Percentiles rank a stretch among this genome's conserved stretches.
Evolutionary conservation across 768 basidiomycete genomes (phyloP).

Genomic region (Galerina marginata): DNA sequence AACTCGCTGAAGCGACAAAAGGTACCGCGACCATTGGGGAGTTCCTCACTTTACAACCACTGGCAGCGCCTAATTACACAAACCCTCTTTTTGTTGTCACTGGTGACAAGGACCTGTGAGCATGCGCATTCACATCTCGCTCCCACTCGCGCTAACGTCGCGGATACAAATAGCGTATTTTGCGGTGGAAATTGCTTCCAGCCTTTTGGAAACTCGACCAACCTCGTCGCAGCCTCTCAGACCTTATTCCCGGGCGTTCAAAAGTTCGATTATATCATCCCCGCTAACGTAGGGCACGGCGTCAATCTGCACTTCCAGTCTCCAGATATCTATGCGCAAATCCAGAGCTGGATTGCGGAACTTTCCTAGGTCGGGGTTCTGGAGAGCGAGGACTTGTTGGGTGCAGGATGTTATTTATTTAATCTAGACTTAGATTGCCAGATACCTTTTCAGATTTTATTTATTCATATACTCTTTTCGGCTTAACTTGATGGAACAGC

Average conservation of each 20-base stretch:
- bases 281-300: constrained; percentile 24
- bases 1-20: constrained; percentile 14
- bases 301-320: constrained; percentile 23
- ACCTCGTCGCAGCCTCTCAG: constrained; percentile 15
- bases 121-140: not conserved
- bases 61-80: constrained; percentile 17
- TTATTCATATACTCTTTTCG: too few species aligned
- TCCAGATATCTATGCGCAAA: constrained; percentile 12
- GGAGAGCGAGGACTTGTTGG: not conserved
- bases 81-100: constrained; percentile 27
- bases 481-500: too few species aligned
- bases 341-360: constrained; percentile 20
- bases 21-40: constrained; percentile 26
- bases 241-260: constrained; percentile 14
- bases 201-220: not conserved
- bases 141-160: not conserved
- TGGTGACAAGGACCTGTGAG: constrained; percentile 29
- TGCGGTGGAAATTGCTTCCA: constrained; percentile 27
- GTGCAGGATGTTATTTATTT: too few species aligned
- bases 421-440: too few species aligned
- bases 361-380: not conserved
- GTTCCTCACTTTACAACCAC: constrained; percentile 18
- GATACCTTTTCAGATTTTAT: too few species aligned
- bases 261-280: constrained; percentile 17
- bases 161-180: constrained; percentile 12